These are phyloP conservation scores for Fusarium xylarioides DNA, from an alignment of 2,329 filamentous ascomycete species.

Conservation along the genomic window DNA sequence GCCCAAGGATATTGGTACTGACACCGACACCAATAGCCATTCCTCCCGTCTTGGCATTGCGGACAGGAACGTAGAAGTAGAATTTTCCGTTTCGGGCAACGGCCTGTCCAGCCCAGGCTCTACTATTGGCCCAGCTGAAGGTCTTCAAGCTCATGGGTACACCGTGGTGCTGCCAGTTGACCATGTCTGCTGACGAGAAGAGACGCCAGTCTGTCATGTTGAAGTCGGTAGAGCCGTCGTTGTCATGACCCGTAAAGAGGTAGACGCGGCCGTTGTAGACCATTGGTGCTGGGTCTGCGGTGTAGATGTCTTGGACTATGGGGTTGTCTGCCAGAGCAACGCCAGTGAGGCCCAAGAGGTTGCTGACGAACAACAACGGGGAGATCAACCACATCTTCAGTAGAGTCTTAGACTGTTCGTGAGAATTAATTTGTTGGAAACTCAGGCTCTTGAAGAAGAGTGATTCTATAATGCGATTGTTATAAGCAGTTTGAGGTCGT, in stretches of 20 bases:
- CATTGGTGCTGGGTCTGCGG: conserved; percentile 51
- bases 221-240: conserved; percentile 47
- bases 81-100: conserved; percentile 47
- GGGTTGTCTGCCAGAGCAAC: conserved; percentile 5
- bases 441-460: rapidly evolving
- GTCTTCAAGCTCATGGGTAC: conserved; percentile 42
- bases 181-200: conserved; percentile 43
- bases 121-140: conserved; percentile 49
- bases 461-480: background rate
- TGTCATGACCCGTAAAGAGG: conserved; percentile 49
- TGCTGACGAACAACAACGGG: background rate
- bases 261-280: conserved; percentile 50
- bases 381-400: background rate
- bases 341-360: background rate
- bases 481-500: background rate
- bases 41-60: conserved; percentile 40
- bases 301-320: conserved; percentile 42
- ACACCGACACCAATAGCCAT: conserved; percentile 53
- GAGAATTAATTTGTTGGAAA: background rate
- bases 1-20: conserved; percentile 46
- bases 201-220: conserved; percentile 51
- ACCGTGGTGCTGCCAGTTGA: conserved; percentile 48
- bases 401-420: no score
- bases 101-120: conserved; percentile 50
- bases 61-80: conserved; percentile 51